A percentile compares a stretch with the other conserved stretches of the same genome.
These are phyloP conservation scores for Ramichloridium luteum DNA, from an alignment of 2,329 filamentous ascomycete genomes.

Conservation along the genomic window DNA sequence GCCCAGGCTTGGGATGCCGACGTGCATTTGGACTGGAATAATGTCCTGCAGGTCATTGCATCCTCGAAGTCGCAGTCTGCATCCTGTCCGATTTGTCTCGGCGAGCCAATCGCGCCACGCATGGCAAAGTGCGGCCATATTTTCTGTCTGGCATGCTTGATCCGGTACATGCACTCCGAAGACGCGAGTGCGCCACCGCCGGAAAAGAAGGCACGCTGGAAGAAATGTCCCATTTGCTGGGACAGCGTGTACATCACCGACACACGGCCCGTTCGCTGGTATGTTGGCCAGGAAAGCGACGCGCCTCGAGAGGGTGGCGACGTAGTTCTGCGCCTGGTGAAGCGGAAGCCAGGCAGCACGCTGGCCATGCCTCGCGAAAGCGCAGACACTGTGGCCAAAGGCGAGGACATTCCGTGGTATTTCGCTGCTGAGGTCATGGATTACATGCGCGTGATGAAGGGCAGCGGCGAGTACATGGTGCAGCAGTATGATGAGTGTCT, in stretches of 20 bases:
- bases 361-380: slow-evolving; percentile 78
- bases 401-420: slow-evolving; percentile 83
- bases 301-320: slow-evolving; percentile 65
- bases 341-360: slow-evolving; percentile 66
- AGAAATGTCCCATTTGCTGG: slow-evolving; percentile 93
- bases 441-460: slow-evolving; percentile 92
- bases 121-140: slow-evolving; percentile 98
- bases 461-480: slow-evolving; percentile 75
- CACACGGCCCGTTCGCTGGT: slow-evolving; percentile 79
- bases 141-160: slow-evolving; percentile 84
- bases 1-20: slow-evolving; percentile 77
- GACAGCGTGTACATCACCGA: slow-evolving; percentile 90
- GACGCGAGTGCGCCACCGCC: slow-evolving; percentile 52
- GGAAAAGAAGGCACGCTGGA: slow-evolving; percentile 66
- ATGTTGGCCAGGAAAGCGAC: slow-evolving; percentile 73
- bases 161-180: slow-evolving; percentile 86
- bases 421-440: slow-evolving; percentile 88
- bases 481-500: slow-evolving; percentile 73
- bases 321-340: slow-evolving; percentile 77
- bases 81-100: slow-evolving; percentile 90
- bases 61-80: slow-evolving; percentile 79
- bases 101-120: slow-evolving; percentile 78
- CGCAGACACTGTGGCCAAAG: slow-evolving; percentile 53
- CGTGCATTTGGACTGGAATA: slow-evolving; percentile 77
- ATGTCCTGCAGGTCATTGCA: slow-evolving; percentile 81